Evolutionary conservation across 495 filamentous ascomycete species (phyloP), one percentile per base, ranked within the genome.

Genomic region (Penicillium tannophilum): DNA sequence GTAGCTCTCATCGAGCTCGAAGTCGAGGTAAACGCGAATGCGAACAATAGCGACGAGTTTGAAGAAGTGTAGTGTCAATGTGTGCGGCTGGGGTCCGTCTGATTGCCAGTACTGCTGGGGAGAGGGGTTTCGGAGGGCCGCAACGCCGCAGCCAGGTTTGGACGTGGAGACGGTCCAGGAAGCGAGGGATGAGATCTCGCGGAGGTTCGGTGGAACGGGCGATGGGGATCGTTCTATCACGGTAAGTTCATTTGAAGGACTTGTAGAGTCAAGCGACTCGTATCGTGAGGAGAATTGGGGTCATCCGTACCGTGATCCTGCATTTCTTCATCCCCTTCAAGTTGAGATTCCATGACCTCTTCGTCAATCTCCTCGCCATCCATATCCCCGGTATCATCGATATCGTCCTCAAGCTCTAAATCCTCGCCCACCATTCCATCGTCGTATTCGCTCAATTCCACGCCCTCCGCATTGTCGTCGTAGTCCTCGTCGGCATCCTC

Each of bases 21-120:
- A 97, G 75, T 98, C 91, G 33, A 98, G 86, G 63, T 90, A 94
- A 31, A 98, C 86, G 14, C 93, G 82, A 30, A 98, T 86, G 16
- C 84, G 83, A 6, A 89, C 87, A 52, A 98, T 89, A 50, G 86
- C 86, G 47, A 97, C 94, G 8, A 92, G 82, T 67, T 96, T 95
- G 76, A 94, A 88, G 75, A 98, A 98, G 73, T 98, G 93, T 17
- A 97, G 86, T 36, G 90, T 96, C 24, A 98, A 82, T n/a, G 86
- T 84, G 62, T 98, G 94, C 14, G 94, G 94, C 66, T 98, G 94
- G 6, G 93, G 92, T 1, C 94, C 95, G 71, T 98, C 95, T 16
- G 91, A 96, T 72, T 98, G 94, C 94, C 94, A 98, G 80, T 91
- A 98, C 61, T 88, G 85, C 48, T 81, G 75, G 3, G 89, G 84